Evolutionary conservation across 768 basidiomycete genomes (phyloP), one percentile per base, ranked within the genome.

Genomic region (Chalciporus sphaerocephalus): DNA sequence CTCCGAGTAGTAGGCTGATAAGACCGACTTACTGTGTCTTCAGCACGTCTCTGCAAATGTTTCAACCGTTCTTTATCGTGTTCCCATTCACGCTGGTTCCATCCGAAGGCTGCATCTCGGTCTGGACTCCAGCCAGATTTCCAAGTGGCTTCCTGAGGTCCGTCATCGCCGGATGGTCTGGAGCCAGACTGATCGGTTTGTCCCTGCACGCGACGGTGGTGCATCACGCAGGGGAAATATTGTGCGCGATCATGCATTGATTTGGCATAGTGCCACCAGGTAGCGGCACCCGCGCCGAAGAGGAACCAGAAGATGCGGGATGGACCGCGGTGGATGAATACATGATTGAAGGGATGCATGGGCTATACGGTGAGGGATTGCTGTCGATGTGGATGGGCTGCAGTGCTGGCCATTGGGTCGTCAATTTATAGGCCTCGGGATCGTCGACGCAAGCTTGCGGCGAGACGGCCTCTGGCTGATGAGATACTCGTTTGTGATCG

Each of bases 301-400:
- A 74, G 8, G 70, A 87, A 85, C 85, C 85, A 87, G 59, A 87
- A 23, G 43, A 85, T 33, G 51, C 85, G 81, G 35, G 77, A 77
- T n/a, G 78, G 76, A 6, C 74, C 58, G 44, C 68, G 61, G 40
- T 62, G 64, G 50, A 60, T 42, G 21, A 52, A 48, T 32, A 56
- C 2, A 41, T 56, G 50, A 1, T 47, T 40, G 45, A 60, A 53
- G 0, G 53, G 51, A 11, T 58, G 40, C 67, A 67, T 67, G 42
- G n/a, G 3, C 41, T 34, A 2, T 34, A 40, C 12, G 17, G 18
- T 35, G 13, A 27, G 15, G 9, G 18, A 15, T n/a, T n/a, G 21
- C 15, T 18, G 13, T 2, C 13, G 12, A 9, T 32, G 42, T n/a
- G 15, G 36, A 38, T 44, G 37, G 33, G 9, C 32, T 40, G 21